Conservation (phyloP, 768 basidiomycete species). For the Symmetrospora coprosmae region DNA sequence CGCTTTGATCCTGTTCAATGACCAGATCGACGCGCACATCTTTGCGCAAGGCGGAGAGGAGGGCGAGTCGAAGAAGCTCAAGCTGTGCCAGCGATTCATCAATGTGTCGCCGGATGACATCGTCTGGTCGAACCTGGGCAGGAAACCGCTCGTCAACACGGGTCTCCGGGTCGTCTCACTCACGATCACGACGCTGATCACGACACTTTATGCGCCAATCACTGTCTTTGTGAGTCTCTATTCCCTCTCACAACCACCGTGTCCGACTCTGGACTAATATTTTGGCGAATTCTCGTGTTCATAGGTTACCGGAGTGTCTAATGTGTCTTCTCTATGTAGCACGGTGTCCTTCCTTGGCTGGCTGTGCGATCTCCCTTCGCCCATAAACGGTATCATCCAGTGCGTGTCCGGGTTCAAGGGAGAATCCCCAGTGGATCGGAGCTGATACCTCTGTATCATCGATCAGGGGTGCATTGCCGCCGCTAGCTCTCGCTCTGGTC, state of each 20-base stretch:
- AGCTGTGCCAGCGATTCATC: slow-evolving; percentile 62
- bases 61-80: not conserved
- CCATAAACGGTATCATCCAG: not conserved
- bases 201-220: too few relatives aligned
- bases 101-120: slow-evolving; percentile 76
- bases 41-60: slow-evolving; percentile 17
- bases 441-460: slow-evolving; percentile 46
- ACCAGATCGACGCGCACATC: slow-evolving; percentile 83
- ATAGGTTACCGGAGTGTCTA: too few relatives aligned
- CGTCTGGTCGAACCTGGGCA: too few relatives aligned
- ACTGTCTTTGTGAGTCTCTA: too few relatives aligned
- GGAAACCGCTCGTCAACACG: too few relatives aligned
- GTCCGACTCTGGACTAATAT: too few relatives aligned
- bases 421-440: too few relatives aligned
- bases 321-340: slow-evolving; percentile 55
- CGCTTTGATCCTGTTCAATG: slow-evolving; percentile 67
- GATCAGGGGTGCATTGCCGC: slow-evolving; percentile 77
- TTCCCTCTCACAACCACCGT: too few relatives aligned
- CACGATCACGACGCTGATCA: too few relatives aligned
- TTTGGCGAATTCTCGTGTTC: too few relatives aligned
- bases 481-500: slow-evolving; percentile 71
- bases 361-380: slow-evolving; percentile 56
- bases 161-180: too few relatives aligned
- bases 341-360: slow-evolving; percentile 61
- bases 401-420: not conserved